Percentiles rank a stretch among this genome's conserved stretches.
Conservation (phyloP, 2,329 filamentous ascomycete species). For the Ophiostoma ips region DNA sequence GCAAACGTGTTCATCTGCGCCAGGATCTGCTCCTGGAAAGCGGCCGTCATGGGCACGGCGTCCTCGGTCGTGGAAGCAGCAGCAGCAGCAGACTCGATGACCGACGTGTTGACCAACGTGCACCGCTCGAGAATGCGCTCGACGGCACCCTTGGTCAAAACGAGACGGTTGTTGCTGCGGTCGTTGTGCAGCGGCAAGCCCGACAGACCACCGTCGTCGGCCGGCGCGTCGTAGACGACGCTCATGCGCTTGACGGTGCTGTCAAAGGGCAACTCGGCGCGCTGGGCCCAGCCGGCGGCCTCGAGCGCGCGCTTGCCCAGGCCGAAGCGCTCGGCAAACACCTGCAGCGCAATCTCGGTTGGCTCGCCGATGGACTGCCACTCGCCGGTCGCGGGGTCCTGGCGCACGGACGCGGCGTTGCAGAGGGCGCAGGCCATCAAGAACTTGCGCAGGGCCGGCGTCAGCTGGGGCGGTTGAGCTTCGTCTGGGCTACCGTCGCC, state of each 20-base stretch:
- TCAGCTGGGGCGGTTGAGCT: constrained; percentile 25
- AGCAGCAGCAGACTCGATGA: too few relatives aligned
- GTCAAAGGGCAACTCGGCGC: constrained; percentile 67
- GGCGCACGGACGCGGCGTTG: constrained; percentile 47
- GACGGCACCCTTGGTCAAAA: constrained; percentile 50
- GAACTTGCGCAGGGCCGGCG: constrained; percentile 35
- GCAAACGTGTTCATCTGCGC: constrained; percentile 45
- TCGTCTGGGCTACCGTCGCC: constrained; percentile 11
- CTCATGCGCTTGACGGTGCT: constrained; percentile 69
- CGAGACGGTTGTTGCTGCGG: constrained; percentile 33
- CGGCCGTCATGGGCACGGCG: constrained; percentile 33
- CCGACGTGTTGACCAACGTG: constrained; percentile 24
- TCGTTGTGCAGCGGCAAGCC: constrained; percentile 22
- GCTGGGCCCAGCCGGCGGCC: constrained; percentile 42
- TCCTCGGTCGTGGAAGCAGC: too few relatives aligned
- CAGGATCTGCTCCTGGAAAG: constrained; percentile 35
- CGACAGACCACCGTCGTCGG: constrained; percentile 17
- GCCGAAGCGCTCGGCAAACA: constrained; percentile 57
- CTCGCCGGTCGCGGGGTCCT: constrained; percentile 36
- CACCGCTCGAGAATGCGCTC: constrained; percentile 47
- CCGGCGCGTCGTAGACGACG: constrained; percentile 48
- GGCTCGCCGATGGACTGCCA: constrained; percentile 59
- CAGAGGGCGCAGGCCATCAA: constrained; percentile 46
- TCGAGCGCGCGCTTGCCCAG: constrained; percentile 40
- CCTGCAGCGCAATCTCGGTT: constrained; percentile 64